These are phyloP conservation scores for Neodidymelliopsis sp. DNA, from an alignment of 2,329 filamentous ascomycete genomes.

Conservation along the genomic window DNA sequence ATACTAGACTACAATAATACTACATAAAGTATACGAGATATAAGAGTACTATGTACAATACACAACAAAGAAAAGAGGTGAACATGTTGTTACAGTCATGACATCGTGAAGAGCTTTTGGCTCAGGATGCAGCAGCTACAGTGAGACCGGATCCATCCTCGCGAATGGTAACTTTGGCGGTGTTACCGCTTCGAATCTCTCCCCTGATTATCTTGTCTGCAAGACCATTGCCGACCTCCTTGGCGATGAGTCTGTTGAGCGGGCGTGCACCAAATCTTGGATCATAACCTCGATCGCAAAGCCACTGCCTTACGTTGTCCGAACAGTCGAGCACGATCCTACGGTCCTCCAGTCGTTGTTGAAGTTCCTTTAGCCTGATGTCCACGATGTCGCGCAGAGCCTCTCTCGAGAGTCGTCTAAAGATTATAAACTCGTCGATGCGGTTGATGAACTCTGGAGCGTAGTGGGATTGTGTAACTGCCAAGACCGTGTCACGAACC, in stretches of 20 bases:
- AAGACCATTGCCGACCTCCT: constrained; percentile 85
- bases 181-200: constrained; percentile 77
- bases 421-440: constrained; percentile 96
- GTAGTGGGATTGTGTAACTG: constrained; percentile 77
- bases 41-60: background rate
- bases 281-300: constrained; percentile 89
- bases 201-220: constrained; percentile 94
- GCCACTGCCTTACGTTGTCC: constrained; percentile 79
- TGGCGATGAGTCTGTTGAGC: constrained; percentile 87
- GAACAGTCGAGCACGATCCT: constrained; percentile 79
- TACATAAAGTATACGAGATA: constrained; percentile 26
- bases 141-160: constrained; percentile 52
- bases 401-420: constrained; percentile 80
- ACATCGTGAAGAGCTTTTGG: constrained; percentile 24
- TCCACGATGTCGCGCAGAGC: constrained; percentile 93
- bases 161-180: constrained; percentile 73
- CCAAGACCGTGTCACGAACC: constrained; percentile 83
- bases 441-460: constrained; percentile 96
- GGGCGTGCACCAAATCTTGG: constrained; percentile 90
- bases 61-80: background rate
- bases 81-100: constrained; percentile 30
- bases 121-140: constrained; percentile 26
- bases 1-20: constrained; percentile 13
- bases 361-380: constrained; percentile 85
- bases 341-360: constrained; percentile 81